These are phyloP conservation scores for Vicia sativa DNA, from an alignment of 306 rosid genomes.

Conservation along the genomic window DNA sequence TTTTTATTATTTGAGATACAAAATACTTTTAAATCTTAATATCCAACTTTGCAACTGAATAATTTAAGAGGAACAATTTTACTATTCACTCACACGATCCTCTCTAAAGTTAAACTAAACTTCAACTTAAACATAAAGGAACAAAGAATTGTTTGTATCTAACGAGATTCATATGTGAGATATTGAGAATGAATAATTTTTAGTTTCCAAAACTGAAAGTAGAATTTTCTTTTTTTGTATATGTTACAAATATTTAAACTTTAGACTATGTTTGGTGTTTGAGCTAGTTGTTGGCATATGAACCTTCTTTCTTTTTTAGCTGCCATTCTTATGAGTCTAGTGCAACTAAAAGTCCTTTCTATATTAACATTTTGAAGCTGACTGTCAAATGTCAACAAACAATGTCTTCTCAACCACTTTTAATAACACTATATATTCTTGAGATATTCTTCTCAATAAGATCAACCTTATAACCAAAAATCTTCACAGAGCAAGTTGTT, in stretches of 20 bases:
- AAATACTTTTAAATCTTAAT: too few species aligned
- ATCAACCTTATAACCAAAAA: not conserved
- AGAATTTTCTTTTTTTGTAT: not conserved
- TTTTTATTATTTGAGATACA: too few species aligned
- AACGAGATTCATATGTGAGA: too few species aligned
- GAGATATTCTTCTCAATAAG: not conserved
- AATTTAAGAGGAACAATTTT: too few species aligned
- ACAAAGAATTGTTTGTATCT: too few species aligned
- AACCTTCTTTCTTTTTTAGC: conserved; percentile 34
- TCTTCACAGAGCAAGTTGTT: not conserved
- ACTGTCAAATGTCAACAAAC: conserved; percentile 37
- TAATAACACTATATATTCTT: not conserved
- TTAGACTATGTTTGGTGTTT: not conserved
- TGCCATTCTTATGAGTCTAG: conserved; percentile 56
- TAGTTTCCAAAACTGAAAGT: too few species aligned
- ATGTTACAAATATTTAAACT: not conserved
- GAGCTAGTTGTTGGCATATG: conserved; percentile 34
- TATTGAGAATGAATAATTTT: not conserved
- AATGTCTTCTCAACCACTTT: conserved; percentile 19
- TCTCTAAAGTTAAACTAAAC: too few species aligned
- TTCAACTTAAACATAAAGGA: too few species aligned
- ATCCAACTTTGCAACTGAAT: too few species aligned
- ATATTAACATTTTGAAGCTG: conserved; percentile 22
- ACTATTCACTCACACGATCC: too few species aligned
- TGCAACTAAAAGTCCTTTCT: conserved; percentile 46